These are phyloP conservation scores for Flagelloscypha sp. DNA, from an alignment of 768 basidiomycete genomes.

Conservation along the genomic window DNA sequence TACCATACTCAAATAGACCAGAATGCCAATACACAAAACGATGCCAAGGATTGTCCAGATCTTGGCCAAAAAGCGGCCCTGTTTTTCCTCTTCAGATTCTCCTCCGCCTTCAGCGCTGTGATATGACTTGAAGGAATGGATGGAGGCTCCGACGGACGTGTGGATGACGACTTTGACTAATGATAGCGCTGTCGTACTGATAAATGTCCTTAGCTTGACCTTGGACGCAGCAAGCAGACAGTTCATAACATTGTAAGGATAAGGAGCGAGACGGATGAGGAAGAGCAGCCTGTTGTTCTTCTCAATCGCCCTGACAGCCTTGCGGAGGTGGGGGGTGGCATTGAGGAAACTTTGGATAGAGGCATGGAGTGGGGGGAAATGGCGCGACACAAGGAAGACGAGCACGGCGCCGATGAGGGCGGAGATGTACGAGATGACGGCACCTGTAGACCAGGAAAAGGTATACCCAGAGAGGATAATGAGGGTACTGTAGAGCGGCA, in stretches of 20 bases:
- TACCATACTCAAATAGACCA: constrained; percentile 73
- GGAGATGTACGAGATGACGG: constrained; percentile 79
- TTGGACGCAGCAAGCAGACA: constrained; percentile 83
- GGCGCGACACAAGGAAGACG: constrained; percentile 76
- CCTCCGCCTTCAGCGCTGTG: constrained; percentile 28
- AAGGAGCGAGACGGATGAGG: constrained; percentile 86
- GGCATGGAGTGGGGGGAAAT: constrained; percentile 51
- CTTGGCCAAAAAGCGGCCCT: constrained; percentile 42
- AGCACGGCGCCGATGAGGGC: constrained; percentile 77
- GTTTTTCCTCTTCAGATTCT: constrained; percentile 29
- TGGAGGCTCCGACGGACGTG: constrained; percentile 79
- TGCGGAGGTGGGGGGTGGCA: constrained; percentile 61
- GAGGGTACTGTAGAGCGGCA: constrained; percentile 89
- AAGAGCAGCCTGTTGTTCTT: constrained; percentile 81
- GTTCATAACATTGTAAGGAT: constrained; percentile 94
- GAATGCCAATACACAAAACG: constrained; percentile 60
- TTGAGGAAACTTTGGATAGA: constrained; percentile 67
- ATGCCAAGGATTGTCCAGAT: constrained; percentile 67
- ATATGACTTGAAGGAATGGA: constrained; percentile 74
- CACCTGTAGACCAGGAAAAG: constrained; percentile 77
- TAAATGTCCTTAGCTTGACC: constrained; percentile 72
- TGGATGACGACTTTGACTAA: constrained; percentile 88
- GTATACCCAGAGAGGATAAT: constrained; percentile 91
- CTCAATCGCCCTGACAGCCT: constrained; percentile 82
- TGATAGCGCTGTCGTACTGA: constrained; percentile 70